Evolutionary conservation across 1,139 yeast species (phyloP).

Genomic region (Nakaseomyces delphensis): DNA sequence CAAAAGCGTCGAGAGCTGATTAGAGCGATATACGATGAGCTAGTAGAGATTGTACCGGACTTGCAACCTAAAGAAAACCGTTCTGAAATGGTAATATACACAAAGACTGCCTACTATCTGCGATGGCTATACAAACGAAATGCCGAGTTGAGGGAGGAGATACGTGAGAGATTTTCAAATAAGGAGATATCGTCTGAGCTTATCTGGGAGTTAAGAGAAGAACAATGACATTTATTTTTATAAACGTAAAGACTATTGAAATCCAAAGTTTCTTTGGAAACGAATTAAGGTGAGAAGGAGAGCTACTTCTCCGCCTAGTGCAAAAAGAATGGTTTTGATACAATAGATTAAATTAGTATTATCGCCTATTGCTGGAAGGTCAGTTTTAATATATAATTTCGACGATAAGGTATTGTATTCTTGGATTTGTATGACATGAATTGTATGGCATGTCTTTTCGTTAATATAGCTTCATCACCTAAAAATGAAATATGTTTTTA

Average conservation of each 20-base stretch:
- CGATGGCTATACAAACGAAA: constrained; percentile 28
- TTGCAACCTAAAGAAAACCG: constrained; percentile 32
- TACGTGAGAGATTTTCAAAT: constrained; percentile 9
- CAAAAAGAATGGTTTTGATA: no score
- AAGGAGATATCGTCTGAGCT: constrained; percentile 4
- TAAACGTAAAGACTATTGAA: background rate
- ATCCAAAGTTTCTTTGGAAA: background rate
- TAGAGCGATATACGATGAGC: constrained; percentile 34
- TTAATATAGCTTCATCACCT: no score
- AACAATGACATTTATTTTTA: background rate
- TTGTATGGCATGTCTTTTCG: no score
- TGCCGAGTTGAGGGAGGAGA: constrained; percentile 16
- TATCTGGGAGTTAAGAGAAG: background rate
- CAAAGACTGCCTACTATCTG: constrained; percentile 27
- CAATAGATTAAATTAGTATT: no score
- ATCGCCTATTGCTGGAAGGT: no score
- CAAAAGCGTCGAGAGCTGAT: constrained; percentile 36
- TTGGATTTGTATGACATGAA: no score
- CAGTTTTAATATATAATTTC: no score
- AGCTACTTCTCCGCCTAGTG: no score
- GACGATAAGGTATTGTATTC: no score
- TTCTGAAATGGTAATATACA: constrained; percentile 34
- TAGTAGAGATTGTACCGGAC: constrained; percentile 36
- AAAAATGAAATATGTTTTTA: no score
- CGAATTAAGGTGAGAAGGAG: background rate